Evolutionary conservation across 768 basidiomycete genomes (phyloP), one percentile per base, ranked within the genome.

Genomic region (Amanita exitialis): DNA sequence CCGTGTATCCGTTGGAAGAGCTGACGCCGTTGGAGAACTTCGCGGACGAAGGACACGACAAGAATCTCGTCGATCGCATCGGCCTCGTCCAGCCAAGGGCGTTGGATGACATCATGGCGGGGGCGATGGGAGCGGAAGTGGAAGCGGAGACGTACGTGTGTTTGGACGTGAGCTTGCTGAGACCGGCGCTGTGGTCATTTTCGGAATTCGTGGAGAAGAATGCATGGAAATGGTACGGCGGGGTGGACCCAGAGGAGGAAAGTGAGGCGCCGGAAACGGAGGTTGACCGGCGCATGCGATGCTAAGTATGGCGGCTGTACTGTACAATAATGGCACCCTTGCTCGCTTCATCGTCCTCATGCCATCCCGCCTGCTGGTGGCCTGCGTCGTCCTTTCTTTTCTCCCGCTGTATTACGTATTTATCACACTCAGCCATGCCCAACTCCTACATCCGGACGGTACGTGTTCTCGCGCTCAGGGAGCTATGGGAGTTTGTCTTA

Each of bases 121-220:
- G 15, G 12, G 4, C 38, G 21, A 27, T 28, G 0, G 37, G 58
- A 4, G 53, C 58, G 0, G 52, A 71, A 0, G 58, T 82, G 0
- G 59, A 70, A n/a, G 83, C 76, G 0, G 73, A 87, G 54, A 83
- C 86, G 2, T 97, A 96, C 60, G 72, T 91, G 20, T 95, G 82
- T 76, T 63, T 62, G 23, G 65, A 67, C 3, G 61, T 76, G 6
- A 56, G 58, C 0, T 54, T 64, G 6, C 68, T 97, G 6, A 69
- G 77, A 21, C 69, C 78, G 0, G 70, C 72, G 27, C 65, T 88
- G 3, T 98, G 94, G 94, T 76, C 80, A 0, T 93, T 85, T 59
- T 79, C 81, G n/a, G 77, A 81, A 3, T 96, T 96, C 59, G 73
- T 95, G 27, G 65, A 68, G 59, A 76, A 86, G 27, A 86, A 80